Base-by-base conservation (phyloP, 495 filamentous ascomycete species). In the Hyaloscypha hepaticicola region DNA sequence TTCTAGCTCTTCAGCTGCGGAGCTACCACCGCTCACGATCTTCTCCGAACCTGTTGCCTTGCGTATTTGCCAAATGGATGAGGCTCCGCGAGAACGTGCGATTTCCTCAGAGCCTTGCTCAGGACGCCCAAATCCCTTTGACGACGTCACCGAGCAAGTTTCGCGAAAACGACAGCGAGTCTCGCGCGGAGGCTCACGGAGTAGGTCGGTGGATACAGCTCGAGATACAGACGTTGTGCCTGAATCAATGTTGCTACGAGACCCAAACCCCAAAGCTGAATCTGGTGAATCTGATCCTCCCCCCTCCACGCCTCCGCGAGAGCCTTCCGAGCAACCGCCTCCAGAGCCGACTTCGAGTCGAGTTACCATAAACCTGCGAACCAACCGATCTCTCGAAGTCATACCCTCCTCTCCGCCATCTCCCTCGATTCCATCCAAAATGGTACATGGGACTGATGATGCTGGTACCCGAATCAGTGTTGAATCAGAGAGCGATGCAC, bases 71-170 rank as follows among this genome's bases (percentile, higher is more conserved):
- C 70, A 78, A 78, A 85, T 85, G 83, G 82, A 82, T 66, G 75
- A 80, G 77, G 77, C 80, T 72, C 74, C 77, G 73, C 78, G 75
- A 79, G 80, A 83, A 77, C 81, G 81, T 77, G 80, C 81, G 66
- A 74, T 77, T 74, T 85, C 82, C 69, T 84, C 81, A 70, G 83
- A 85, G 78, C 80, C 81, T 75, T 79, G 81, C 77, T 83, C 83
- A 70, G 80, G 79, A 69, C 80, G 82, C 60, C 78, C 79, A 45
- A 84, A 85, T 61, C 83, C 82, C 33, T 85, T 84, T 29, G 59
- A 70, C 70, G 79, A 82, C 75, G 78, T 80, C 73, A 73, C 75
- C 70, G 80, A 82, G 55, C 61, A 75, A 55, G 74, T 77, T n/a
- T 78, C 82, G 56, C 73, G 81, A 56, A 85, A 85, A 71, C 80